These are phyloP conservation scores for Brettanomyces naardenensis DNA, from an alignment of 805 yeast genomes.

Conservation along the genomic window DNA sequence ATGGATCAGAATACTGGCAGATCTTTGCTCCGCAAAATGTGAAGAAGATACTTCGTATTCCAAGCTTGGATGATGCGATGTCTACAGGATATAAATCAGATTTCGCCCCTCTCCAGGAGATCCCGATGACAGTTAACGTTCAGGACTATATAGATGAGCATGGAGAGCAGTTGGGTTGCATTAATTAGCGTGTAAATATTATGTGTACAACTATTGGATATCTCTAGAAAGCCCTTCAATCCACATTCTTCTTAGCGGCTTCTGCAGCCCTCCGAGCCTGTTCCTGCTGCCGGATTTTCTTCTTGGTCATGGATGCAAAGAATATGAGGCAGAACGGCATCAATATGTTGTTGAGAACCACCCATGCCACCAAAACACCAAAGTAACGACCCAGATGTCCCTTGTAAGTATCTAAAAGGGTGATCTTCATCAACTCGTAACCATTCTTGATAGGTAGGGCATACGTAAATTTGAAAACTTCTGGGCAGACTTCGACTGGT, in stretches of 20 bases:
- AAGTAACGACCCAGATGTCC: slow-evolving; percentile 29
- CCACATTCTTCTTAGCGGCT: no score
- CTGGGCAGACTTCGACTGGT: slow-evolving; percentile 50
- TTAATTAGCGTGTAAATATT: no score
- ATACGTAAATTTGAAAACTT: slow-evolving; percentile 57
- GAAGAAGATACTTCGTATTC: slow-evolving; percentile 1
- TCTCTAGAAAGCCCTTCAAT: no score
- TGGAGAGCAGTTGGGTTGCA: no score
- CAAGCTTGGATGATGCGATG: background rate
- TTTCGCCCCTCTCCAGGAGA: background rate
- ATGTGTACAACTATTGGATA: no score
- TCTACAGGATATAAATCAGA: background rate
- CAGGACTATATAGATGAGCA: background rate
- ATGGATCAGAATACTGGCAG: slow-evolving; percentile 1
- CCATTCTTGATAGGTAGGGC: slow-evolving; percentile 65
- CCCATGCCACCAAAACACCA: slow-evolving; percentile 18
- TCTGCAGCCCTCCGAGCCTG: slow-evolving; percentile 3
- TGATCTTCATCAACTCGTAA: slow-evolving; percentile 50
- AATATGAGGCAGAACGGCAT: slow-evolving; percentile 36
- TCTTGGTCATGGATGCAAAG: slow-evolving; percentile 9
- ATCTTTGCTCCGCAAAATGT: slow-evolving; percentile 3
- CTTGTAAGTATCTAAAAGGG: slow-evolving; percentile 48
- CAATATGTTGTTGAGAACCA: slow-evolving; percentile 10
- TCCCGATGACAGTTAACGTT: slow-evolving; percentile 2
- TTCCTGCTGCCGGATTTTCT: slow-evolving; percentile 7